Evolutionary conservation across 2,329 filamentous ascomycete species (phyloP), one percentile per base, ranked within the genome.

Genomic region (Epichloe elymi): DNA sequence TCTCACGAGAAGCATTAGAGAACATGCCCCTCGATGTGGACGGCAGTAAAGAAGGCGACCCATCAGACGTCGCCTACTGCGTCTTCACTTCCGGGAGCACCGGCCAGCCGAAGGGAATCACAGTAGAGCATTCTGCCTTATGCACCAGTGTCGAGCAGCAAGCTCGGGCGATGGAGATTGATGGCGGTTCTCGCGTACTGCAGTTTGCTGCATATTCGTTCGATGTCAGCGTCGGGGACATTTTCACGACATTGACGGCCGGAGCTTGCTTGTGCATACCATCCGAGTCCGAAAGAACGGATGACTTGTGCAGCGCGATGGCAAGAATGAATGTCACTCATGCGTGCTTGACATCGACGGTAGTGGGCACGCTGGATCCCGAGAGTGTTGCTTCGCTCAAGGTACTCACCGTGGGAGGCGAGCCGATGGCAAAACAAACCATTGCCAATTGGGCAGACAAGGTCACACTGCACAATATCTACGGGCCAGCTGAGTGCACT

Each of bases 21-120:
- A 23, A 23, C 23, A 23, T 23, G 23, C 23, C 23, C 23, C 23
- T 23, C 23, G 23, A 23, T 23, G 23, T 23, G 23, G 23, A 23
- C 23, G 23, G 23, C 23, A 23, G 23, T 23, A 2, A 23, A 23
- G 19, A 3, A 23, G 23, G 23, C 23, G 23, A 23, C 23, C 23
- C 23, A 23, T 23, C 23, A 23, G 23, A 23, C 23, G 23, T 23
- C 6, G 23, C 23, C 20, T 47, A 47, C 3, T 17, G 38, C 3
- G 39, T 47, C 11, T 47, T 47, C 45, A 47, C 45, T 14, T 47
- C 45, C 12, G 45, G 45, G 15, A 47, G 45, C 20, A 58, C 57
- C 15, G 57, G 60, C 2, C 55, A 53, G 11, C 59, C 60, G 7
- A 63, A 63, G 36, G 60, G 60, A 2, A 57, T 57, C 2, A 45